Evolutionary conservation across 257 asterid genomes (phyloP), one percentile per base, ranked within the genome.

Genomic region (Forsythia viridissima): DNA sequence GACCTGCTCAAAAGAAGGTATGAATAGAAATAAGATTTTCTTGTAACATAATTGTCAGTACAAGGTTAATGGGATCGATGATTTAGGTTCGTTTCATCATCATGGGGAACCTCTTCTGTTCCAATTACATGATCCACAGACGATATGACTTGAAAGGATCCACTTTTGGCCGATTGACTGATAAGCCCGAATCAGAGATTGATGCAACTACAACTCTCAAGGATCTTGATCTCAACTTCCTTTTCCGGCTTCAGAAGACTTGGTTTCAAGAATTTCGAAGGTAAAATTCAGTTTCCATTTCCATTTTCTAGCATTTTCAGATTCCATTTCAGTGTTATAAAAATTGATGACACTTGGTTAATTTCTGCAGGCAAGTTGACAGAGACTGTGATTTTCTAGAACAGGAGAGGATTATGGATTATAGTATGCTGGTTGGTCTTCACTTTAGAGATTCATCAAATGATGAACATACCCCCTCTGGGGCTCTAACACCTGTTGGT

Each of bases 141-240:
- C 86, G 95, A 80, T 94, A 90, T 5, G 97, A 94, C 87, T 77
- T 94, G 82, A 94, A 94, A 82, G 98, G 98, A n/a, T 92, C 98
- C 3, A 92, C 98, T 11, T 94, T 92, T 67, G 98, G 98, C 37
- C 89, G 97, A 46, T 77, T 89, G 77, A 92, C 98, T 0, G 97
- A 94, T 52, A 92, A 94, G 81, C 96, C 97, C 9, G 96, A 94
- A 77, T 86, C 97, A 44, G 95, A 90, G 86, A 92, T 94, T 30
- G 97, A 94, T 63, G 88, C 97, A 72, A 92, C 87, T 69, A 94
- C 98, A 36, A 94, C 98, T 8, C 94, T 94, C 40, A 94, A 94
- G 82, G 98, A 94, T 81, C 96, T 94, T 21, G 98, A 94, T 82
- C 97, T 94, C 79, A 91, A 91, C 88, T 94, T 90, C 86, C 70